Evolutionary conservation across 2,329 filamentous ascomycete species (phyloP).

Genomic region (Cryphonectria naterciae): DNA sequence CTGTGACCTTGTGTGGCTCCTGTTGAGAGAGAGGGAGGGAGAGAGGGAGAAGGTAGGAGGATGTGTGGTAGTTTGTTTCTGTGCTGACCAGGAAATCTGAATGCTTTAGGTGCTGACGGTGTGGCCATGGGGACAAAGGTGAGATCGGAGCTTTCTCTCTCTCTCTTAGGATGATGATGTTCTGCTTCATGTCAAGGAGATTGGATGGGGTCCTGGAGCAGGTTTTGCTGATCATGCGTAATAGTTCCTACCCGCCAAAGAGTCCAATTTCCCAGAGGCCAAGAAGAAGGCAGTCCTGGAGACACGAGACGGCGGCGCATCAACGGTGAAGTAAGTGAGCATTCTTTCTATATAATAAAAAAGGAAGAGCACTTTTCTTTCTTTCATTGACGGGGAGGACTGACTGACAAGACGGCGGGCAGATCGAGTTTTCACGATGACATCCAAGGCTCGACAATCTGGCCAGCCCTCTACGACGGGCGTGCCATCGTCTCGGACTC

Average conservation of each 20-base stretch:
- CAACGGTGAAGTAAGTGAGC: slow-evolving; percentile 48
- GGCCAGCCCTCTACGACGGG: slow-evolving; percentile 50
- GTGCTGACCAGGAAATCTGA: neutral
- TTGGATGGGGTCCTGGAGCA: neutral
- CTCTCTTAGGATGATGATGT: neutral
- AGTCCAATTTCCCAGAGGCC: slow-evolving; percentile 47
- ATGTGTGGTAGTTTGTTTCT: neutral
- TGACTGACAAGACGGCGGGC: neutral
- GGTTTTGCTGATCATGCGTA: slow-evolving; percentile 1
- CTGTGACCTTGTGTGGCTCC: neutral
- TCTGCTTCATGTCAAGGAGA: neutral
- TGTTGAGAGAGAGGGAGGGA: neutral
- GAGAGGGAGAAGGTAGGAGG: neutral
- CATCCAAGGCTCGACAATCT: slow-evolving; percentile 43
- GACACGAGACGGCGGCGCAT: slow-evolving; percentile 47
- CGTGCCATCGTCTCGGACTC: slow-evolving; percentile 46
- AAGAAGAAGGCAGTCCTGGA: slow-evolving; percentile 47
- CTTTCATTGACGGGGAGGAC: too few species aligned
- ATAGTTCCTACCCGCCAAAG: slow-evolving; percentile 49
- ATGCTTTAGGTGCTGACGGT: slow-evolving; percentile 45
- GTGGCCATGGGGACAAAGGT: slow-evolving; percentile 49
- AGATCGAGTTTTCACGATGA: slow-evolving; percentile 47
- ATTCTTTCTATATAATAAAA: neutral
- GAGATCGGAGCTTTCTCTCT: neutral
- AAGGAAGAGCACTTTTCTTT: neutral